These are phyloP conservation scores for Dictyostelium brefeldianum DNA, from an alignment of 78 protist species.

Conservation along the genomic window DNA sequence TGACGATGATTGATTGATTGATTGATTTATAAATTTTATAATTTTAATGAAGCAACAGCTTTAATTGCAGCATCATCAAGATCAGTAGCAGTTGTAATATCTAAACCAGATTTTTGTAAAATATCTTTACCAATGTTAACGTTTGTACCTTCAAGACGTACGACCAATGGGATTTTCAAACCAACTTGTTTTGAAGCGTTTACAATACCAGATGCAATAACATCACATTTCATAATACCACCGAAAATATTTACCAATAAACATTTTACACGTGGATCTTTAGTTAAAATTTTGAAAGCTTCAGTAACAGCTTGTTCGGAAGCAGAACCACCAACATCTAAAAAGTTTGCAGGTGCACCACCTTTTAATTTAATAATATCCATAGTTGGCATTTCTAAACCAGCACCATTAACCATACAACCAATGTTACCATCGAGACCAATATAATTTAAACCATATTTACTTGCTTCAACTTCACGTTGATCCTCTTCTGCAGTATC, in stretches of 20 bases:
- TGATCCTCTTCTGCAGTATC: constrained; percentile 96
- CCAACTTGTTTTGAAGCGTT: constrained; percentile 87
- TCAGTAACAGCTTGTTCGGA: constrained; percentile 85
- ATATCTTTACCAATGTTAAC: constrained; percentile 87
- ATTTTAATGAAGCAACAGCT: constrained; percentile 78
- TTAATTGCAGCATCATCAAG: constrained; percentile 95
- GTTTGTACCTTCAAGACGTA: constrained; percentile 95
- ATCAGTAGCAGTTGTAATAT: constrained; percentile 87
- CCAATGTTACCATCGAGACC: constrained; percentile 99
- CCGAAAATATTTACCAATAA: constrained; percentile 97
- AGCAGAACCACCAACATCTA: constrained; percentile 99
- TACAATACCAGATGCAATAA: constrained; percentile 95
- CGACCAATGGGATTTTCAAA: constrained; percentile 87
- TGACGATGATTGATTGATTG: too few species aligned
- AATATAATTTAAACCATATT: constrained; percentile 96
- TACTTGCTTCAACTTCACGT: constrained; percentile 95
- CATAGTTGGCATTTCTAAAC: constrained; percentile 99
- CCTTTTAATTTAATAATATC: constrained; percentile 95
- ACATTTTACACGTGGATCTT: constrained; percentile 82
- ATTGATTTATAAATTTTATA: neutral
- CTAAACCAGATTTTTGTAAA: constrained; percentile 87
- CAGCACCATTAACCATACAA: constrained; percentile 99
- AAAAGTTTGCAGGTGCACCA: constrained; percentile 99
- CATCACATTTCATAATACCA: constrained; percentile 96
- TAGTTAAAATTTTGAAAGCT: constrained; percentile 96